Percentiles rank a stretch among this genome's conserved stretches.
Evolutionary conservation across 2,329 filamentous ascomycete genomes (phyloP).

Genomic region (Xylariomycetidae sp.): DNA sequence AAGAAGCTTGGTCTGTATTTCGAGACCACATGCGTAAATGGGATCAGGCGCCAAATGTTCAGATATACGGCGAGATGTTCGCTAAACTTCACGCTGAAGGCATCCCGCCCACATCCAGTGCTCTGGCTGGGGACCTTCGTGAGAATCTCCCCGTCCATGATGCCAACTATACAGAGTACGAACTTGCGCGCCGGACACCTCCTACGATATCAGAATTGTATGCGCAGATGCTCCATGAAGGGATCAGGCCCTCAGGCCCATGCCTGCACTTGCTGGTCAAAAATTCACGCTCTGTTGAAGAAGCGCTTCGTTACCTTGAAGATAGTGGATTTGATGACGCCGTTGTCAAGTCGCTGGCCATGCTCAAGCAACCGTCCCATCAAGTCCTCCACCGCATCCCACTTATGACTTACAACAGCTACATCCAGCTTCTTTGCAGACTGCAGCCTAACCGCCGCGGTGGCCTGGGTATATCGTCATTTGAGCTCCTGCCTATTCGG

Average conservation of each 20-base stretch:
- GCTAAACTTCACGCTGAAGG: conserved; percentile 42
- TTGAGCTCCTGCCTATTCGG: conserved; percentile 21
- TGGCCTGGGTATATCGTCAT: conserved; percentile 11
- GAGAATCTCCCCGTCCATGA: conserved; percentile 50
- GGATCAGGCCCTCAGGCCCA: conserved; percentile 40
- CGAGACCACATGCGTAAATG: conserved; percentile 12
- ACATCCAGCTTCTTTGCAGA: conserved; percentile 44
- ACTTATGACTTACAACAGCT: conserved; percentile 39
- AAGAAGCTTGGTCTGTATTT: conserved; percentile 50
- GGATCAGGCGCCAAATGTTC: conserved; percentile 30
- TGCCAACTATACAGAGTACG: conserved; percentile 56
- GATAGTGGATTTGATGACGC: conserved; percentile 32
- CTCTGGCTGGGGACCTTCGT: conserved; percentile 54
- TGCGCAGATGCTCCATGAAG: conserved; percentile 45
- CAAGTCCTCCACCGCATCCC: conserved; percentile 25
- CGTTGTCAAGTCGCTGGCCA: conserved; percentile 12
- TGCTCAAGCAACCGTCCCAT: conserved; percentile 13
- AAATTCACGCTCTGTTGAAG: conserved; percentile 40
- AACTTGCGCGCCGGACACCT: conserved; percentile 55
- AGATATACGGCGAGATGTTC: conserved; percentile 56
- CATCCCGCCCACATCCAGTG: conserved; percentile 14
- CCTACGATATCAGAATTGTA: conserved; percentile 56
- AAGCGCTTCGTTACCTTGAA: conserved; percentile 43
- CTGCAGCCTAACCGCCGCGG: conserved; percentile 26
- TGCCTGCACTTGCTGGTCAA: conserved; percentile 52